These are phyloP conservation scores for Fusarium sp. DNA, from an alignment of 2,329 filamentous ascomycete genomes.

Conservation along the genomic window DNA sequence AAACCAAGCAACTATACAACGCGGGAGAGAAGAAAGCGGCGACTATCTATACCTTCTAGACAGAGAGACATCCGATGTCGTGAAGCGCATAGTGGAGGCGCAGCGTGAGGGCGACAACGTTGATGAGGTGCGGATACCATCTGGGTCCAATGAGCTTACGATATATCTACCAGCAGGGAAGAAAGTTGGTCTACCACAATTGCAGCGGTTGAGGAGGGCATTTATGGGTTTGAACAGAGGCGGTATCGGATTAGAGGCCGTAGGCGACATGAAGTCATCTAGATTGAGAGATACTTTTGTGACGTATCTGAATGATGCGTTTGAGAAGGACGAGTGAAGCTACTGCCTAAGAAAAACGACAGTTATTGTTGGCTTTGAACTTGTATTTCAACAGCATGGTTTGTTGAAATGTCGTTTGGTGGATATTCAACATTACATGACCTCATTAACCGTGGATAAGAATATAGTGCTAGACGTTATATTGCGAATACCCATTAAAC, in stretches of 20 bases:
- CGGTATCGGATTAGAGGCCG: constrained; percentile 69
- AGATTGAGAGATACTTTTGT: constrained; percentile 73
- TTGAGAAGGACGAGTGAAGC: constrained; percentile 65
- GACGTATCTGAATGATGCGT: constrained; percentile 73
- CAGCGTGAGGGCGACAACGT: constrained; percentile 74
- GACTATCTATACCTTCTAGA: constrained; percentile 87
- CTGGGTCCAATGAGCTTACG: constrained; percentile 56
- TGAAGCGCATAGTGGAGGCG: constrained; percentile 75
- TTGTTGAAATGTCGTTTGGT: background rate
- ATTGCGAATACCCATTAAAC: background rate
- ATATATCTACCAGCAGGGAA: constrained; percentile 72
- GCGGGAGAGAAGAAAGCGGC: constrained; percentile 70
- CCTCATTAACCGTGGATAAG: background rate
- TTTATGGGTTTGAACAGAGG: constrained; percentile 81
- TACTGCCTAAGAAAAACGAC: background rate
- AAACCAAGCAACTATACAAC: constrained; percentile 78
- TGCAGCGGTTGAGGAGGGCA: constrained; percentile 81
- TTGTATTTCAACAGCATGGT: background rate
- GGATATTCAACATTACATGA: background rate
- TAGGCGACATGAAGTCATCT: constrained; percentile 64
- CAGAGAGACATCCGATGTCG: constrained; percentile 79
- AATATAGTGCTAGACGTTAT: background rate
- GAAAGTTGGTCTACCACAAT: constrained; percentile 75
- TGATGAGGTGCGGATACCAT: constrained; percentile 64
- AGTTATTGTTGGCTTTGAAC: background rate